Evolutionary conservation across 2,329 filamentous ascomycete species (phyloP), one percentile per base, ranked within the genome.

Genomic region (Trichoderma koningiopsis): DNA sequence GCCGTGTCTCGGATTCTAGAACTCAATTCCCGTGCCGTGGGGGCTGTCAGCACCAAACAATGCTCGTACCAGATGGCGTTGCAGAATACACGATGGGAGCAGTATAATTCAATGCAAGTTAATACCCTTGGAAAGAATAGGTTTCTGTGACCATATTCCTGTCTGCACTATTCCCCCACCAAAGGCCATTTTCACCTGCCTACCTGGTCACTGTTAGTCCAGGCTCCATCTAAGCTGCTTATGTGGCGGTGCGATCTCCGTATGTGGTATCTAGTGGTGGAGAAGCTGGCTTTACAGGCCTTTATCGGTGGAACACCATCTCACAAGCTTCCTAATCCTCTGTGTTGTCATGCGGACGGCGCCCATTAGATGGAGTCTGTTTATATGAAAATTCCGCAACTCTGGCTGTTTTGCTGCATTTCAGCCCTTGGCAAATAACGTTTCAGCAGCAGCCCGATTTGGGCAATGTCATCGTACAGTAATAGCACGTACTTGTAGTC

Each of bases 341-440:
- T 29, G 37, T 11, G 14, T 3, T 47, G 31, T 47, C 61, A 63
- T 63, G 60, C 47, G 14, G 53, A 52, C 13, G n/a, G 47, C 29
- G 43, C 40, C 40, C 16, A 8, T 19, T n/a, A 47, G 7, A 47
- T 33, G 58, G 58, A 49, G 37, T 33, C 58, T 3, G 13, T 35
- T 35, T 3, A 47, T n/a, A 27, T 49, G 19, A 61, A 63, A 19
- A 24, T 19, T 33, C 52, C 58, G 8, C 58, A 27, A 43, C 49
- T 22, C 49, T 49, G 61, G 49, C 33, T 27, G 31, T 13, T 11
- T 49, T 22, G 8, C 47, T 24, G 22, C 37, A 22, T 55, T 49
- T 40, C 47, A 49, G 60, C 43, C 31, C 61, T 40, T 55, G 61
- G 61, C 61, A 55, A 64, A 64, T 64, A 64, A 64, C 61, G 49